Conservation (phyloP, 2,329 filamentous ascomycete genomes). For the Hortaea werneckii region DNA sequence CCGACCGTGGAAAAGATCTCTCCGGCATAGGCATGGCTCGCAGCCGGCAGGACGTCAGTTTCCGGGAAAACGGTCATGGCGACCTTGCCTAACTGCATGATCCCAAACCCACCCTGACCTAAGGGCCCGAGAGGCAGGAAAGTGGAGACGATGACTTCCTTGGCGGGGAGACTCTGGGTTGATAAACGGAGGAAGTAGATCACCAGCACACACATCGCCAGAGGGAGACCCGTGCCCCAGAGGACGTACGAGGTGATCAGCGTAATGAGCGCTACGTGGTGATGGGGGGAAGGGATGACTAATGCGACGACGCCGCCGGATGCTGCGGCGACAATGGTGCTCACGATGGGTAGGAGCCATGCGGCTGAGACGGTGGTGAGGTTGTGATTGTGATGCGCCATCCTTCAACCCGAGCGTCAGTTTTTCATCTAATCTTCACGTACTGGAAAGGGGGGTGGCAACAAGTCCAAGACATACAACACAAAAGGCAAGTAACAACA, state of each 20-base stretch:
- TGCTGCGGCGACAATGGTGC: slow-evolving; percentile 54
- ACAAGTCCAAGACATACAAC: slow-evolving; percentile 7
- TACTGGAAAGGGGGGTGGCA: too few relatives aligned
- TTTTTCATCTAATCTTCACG: too few relatives aligned
- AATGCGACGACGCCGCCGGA: slow-evolving; percentile 54
- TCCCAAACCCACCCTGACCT: slow-evolving; percentile 22
- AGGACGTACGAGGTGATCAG: slow-evolving; percentile 57
- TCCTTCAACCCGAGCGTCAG: slow-evolving; percentile 1
- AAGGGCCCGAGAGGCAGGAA: slow-evolving; percentile 59
- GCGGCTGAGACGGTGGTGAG: slow-evolving; percentile 50
- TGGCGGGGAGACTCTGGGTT: slow-evolving; percentile 54
- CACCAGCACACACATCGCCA: slow-evolving; percentile 53
- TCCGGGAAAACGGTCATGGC: slow-evolving; percentile 31
- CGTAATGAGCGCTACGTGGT: slow-evolving; percentile 48
- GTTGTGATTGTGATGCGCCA: slow-evolving; percentile 1
- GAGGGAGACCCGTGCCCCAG: slow-evolving; percentile 54
- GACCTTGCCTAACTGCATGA: slow-evolving; percentile 40
- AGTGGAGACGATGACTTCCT: slow-evolving; percentile 57
- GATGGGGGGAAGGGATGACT: slow-evolving; percentile 41
- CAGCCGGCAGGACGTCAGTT: slow-evolving; percentile 26
- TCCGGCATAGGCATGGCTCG: slow-evolving; percentile 36
- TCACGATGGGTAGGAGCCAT: slow-evolving; percentile 55
- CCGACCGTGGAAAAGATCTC: slow-evolving; percentile 50
- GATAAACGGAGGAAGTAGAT: slow-evolving; percentile 62
- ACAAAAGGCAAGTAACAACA: slow-evolving; percentile 12